phyloP scores from a whole-genome alignment of 768 basidiomycete species.

The Pleurotus giganteus region DNA sequence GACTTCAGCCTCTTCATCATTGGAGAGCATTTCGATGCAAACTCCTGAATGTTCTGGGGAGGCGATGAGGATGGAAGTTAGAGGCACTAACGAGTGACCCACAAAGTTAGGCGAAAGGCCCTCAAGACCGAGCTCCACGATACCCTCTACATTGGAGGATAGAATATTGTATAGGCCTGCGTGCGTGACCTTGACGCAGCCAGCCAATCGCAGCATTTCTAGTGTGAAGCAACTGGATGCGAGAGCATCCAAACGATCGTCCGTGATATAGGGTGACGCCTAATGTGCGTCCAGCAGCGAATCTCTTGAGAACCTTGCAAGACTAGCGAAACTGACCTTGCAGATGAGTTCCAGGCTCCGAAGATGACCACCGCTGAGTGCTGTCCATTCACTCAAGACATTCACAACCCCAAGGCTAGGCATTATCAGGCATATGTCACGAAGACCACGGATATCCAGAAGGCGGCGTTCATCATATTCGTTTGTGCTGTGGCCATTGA shows the following conservation, averaged over 20 bases:
- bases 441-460: conserved; percentile 46
- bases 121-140: conserved; percentile 59
- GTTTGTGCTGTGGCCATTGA: conserved; percentile 64
- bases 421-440: conserved; percentile 71
- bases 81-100: conserved; percentile 12
- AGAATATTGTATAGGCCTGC: conserved; percentile 53
- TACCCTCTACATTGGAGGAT: conserved; percentile 39
- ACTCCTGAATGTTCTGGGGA: conserved; percentile 32
- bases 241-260: conserved; percentile 48
- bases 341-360: conserved; percentile 65
- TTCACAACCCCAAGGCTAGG: conserved; percentile 55
- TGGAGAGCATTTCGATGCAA: conserved; percentile 25
- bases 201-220: conserved; percentile 58
- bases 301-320: neutral
- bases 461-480: conserved; percentile 57
- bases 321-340: conserved; percentile 42
- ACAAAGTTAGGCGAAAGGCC: conserved; percentile 62
- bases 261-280: conserved; percentile 59
- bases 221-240: conserved; percentile 49
- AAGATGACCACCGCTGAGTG: conserved; percentile 41
- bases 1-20: conserved; percentile 45
- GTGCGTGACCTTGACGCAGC: conserved; percentile 70
- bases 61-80: neutral
- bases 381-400: conserved; percentile 51
- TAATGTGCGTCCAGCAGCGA: conserved; percentile 25